Conservation (phyloP, 164 flowering plant species). For the Vitis riparia region DNA sequence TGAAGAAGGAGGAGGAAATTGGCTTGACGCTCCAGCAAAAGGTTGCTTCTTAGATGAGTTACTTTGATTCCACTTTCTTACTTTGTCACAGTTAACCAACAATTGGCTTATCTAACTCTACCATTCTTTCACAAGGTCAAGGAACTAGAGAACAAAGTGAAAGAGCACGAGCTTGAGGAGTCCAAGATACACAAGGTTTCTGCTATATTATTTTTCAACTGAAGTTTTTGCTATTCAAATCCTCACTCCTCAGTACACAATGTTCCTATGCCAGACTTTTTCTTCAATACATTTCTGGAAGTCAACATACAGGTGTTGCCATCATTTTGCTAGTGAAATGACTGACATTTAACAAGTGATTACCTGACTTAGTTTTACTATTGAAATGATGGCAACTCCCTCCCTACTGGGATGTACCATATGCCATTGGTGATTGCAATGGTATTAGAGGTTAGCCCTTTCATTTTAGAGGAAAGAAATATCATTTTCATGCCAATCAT, state of each 20-base stretch:
- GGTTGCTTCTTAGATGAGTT: slow-evolving; percentile 31
- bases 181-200: slow-evolving; percentile 33
- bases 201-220: background rate
- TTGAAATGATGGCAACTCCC: background rate
- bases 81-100: background rate
- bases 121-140: slow-evolving; percentile 29
- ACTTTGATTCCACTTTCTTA: background rate
- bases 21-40: slow-evolving; percentile 47
- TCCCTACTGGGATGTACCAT: background rate
- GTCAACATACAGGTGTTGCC: background rate
- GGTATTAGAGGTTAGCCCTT: no score
- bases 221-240: background rate
- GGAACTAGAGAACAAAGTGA: slow-evolving; percentile 48
- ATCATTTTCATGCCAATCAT: background rate
- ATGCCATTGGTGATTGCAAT: no score
- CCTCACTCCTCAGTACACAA: background rate
- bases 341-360: background rate
- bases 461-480: no score
- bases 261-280: no score
- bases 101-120: background rate
- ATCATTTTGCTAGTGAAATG: background rate
- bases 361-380: background rate
- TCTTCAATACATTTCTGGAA: background rate
- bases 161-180: slow-evolving; percentile 27
- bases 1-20: slow-evolving; percentile 63